phyloP scores from a whole-genome alignment of 352 stramenopile genomes.

The Phytophthora niederhauseri region DNA sequence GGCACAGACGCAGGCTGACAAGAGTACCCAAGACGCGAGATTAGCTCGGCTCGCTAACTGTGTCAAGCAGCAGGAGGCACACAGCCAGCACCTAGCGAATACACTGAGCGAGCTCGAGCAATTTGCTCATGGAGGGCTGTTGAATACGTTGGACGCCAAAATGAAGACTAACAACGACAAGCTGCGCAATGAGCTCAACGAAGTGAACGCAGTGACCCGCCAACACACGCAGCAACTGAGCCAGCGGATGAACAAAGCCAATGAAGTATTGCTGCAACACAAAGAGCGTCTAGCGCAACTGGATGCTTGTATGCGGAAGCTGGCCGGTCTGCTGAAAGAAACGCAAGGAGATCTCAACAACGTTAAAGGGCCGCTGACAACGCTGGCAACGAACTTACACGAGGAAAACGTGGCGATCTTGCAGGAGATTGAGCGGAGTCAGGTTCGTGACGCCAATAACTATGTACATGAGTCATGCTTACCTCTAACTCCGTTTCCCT shows the following conservation, averaged over 20 bases:
- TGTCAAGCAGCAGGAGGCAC: slow-evolving; percentile 36
- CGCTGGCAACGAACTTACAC: slow-evolving; percentile 59
- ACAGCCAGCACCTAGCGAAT: slow-evolving; percentile 36
- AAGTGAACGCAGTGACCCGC: slow-evolving; percentile 18
- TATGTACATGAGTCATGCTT: background rate
- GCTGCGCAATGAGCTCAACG: slow-evolving; percentile 35
- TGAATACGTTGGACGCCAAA: slow-evolving; percentile 44
- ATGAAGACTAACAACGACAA: slow-evolving; percentile 34
- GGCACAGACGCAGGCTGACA: slow-evolving; percentile 26
- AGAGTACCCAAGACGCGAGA: slow-evolving; percentile 24
- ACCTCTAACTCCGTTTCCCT: background rate
- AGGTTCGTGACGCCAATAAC: slow-evolving; percentile 34
- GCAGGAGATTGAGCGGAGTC: slow-evolving; percentile 68
- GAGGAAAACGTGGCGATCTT: slow-evolving; percentile 76
- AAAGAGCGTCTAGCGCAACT: slow-evolving; percentile 45
- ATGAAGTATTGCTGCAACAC: slow-evolving; percentile 39
- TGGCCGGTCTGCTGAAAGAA: slow-evolving; percentile 32
- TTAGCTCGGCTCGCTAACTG: slow-evolving; percentile 25
- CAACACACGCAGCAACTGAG: slow-evolving; percentile 35
- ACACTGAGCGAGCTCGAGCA: slow-evolving; percentile 50
- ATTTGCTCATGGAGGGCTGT: slow-evolving; percentile 47
- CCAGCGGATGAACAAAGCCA: slow-evolving; percentile 40
- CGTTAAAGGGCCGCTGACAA: slow-evolving; percentile 64
- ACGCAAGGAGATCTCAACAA: slow-evolving; percentile 46
- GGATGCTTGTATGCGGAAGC: slow-evolving; percentile 37